Conservation (phyloP, 148 eudicot genomes). For the Dianthus caryophyllus region DNA sequence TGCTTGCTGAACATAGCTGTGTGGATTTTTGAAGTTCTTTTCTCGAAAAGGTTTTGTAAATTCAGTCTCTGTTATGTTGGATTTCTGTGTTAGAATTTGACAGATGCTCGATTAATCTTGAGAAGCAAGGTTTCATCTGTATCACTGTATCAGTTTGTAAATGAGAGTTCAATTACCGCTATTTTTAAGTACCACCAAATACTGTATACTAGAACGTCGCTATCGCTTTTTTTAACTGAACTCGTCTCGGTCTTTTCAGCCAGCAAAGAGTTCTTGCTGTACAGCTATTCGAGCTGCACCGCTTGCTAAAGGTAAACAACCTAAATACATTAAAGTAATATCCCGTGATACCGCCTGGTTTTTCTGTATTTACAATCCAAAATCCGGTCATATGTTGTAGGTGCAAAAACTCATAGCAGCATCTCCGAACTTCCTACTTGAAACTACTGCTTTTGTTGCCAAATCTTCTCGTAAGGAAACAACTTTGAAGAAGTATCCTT, state of each 20-base stretch:
- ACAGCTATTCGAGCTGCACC: slow-evolving; percentile 94
- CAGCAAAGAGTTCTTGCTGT: slow-evolving; percentile 84
- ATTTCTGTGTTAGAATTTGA: too few relatives aligned
- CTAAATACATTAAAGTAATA: neutral
- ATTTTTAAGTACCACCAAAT: too few relatives aligned
- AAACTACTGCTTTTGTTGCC: slow-evolving; percentile 37
- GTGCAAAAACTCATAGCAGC: slow-evolving; percentile 83
- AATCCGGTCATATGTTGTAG: slow-evolving; percentile 32
- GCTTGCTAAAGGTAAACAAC: slow-evolving; percentile 66
- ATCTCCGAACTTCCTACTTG: slow-evolving; percentile 60
- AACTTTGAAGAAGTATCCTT: slow-evolving; percentile 37
- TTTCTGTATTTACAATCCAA: slow-evolving; percentile 7
- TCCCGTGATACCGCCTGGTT: neutral
- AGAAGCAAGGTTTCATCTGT: too few relatives aligned
- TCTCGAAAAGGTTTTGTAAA: too few relatives aligned
- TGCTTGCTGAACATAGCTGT: too few relatives aligned
- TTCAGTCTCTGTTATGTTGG: too few relatives aligned
- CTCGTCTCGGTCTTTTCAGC: slow-evolving; percentile 44
- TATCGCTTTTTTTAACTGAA: slow-evolving; percentile 17
- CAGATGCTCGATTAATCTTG: too few relatives aligned
- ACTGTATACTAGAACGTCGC: neutral
- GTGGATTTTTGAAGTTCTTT: too few relatives aligned
- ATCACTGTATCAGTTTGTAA: too few relatives aligned
- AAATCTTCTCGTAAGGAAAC: slow-evolving; percentile 41
- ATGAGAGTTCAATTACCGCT: too few relatives aligned